phyloP scores from a whole-genome alignment of 331 rosid genomes.

The Acacia concinna region DNA sequence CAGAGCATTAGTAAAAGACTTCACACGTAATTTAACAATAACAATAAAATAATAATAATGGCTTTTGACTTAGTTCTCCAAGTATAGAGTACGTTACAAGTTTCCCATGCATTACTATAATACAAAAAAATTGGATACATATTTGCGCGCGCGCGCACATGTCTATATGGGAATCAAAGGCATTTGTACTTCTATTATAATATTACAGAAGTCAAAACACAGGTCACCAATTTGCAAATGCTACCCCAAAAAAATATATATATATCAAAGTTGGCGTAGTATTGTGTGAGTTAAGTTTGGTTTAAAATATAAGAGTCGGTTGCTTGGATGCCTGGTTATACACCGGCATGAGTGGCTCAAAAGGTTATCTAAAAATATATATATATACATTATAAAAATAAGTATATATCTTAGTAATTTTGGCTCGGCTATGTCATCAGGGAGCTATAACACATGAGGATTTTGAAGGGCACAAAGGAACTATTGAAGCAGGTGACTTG shows the following conservation, averaged over 20 bases:
- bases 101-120: not conserved
- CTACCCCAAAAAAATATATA: not conserved
- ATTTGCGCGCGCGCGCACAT: no score
- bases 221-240: not conserved
- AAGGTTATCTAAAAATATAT: no score
- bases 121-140: no score
- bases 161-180: not conserved
- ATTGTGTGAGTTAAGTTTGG: not conserved
- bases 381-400: no score
- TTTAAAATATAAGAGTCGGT: not conserved
- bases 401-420: no score
- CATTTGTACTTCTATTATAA: not conserved
- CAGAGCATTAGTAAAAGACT: not conserved
- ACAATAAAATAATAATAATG: not conserved
- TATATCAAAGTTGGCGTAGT: not conserved
- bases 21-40: not conserved
- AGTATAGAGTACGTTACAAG: not conserved
- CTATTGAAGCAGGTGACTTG: constrained; percentile 78
- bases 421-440: constrained; percentile 30
- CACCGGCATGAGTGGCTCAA: no score
- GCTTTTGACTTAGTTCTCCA: not conserved
- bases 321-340: no score
- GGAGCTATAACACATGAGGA: constrained; percentile 89
- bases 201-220: not conserved
- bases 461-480: constrained; percentile 90